These are phyloP conservation scores for Trichoderma gracile DNA, from an alignment of 2,329 filamentous ascomycete species.

Conservation along the genomic window DNA sequence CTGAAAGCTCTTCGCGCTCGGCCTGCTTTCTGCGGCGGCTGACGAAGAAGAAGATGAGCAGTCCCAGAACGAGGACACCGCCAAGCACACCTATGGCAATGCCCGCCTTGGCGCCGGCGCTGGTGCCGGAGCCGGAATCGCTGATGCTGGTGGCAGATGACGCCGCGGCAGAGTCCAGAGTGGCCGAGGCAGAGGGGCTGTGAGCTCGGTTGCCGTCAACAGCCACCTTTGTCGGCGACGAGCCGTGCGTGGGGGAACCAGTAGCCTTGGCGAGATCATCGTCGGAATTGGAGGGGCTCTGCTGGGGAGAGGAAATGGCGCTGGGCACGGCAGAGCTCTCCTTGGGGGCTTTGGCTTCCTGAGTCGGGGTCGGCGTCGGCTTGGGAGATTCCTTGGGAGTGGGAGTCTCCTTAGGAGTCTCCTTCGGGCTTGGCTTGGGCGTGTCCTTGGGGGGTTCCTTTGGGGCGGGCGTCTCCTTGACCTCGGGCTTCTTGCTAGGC, in stretches of 20 bases:
- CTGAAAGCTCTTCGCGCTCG: conserved; percentile 46
- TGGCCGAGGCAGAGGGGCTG: conserved; percentile 30
- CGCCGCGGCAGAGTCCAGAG: conserved; percentile 28
- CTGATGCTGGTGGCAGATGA: not conserved
- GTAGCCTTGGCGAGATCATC: conserved; percentile 38
- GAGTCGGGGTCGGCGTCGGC: conserved; percentile 26
- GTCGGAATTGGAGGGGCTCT: conserved; percentile 31
- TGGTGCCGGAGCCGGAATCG: conserved; percentile 29
- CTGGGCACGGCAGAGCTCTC: conserved; percentile 11
- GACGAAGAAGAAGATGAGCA: conserved; percentile 71
- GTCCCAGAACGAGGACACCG: conserved; percentile 64
- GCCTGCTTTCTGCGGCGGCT: conserved; percentile 68
- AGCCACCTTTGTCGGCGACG: conserved; percentile 4
- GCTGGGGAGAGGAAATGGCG: conserved; percentile 22
- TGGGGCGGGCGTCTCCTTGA: conserved; percentile 5
- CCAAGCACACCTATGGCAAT: conserved; percentile 80
- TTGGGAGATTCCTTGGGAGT: conserved; percentile 29
- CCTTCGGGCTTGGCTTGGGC: conserved; percentile 8
- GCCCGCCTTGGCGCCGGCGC: conserved; percentile 66
- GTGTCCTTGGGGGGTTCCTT: conserved; percentile 27
- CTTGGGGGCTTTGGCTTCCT: conserved; percentile 7
- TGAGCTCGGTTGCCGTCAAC: conserved; percentile 28
- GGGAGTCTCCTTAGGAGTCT: conserved; percentile 26
- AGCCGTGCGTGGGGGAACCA: conserved; percentile 27
- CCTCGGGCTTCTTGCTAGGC: conserved; percentile 23